Conservation (phyloP, 2,329 filamentous ascomycete species). For the Talaromyces amestolkiae region DNA sequence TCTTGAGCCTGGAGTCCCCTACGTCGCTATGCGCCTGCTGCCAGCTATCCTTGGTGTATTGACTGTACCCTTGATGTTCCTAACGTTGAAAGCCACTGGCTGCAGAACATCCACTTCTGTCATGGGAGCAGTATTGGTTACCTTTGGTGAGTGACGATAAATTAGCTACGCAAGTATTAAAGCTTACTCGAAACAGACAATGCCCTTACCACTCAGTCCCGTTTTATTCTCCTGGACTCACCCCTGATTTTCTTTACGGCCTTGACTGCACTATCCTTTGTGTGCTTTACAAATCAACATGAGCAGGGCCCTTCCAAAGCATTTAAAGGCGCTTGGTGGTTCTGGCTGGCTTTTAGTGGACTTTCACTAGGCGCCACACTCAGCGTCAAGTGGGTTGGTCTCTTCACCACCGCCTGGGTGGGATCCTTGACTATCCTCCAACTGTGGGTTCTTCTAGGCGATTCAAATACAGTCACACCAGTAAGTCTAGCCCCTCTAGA, state of each 20-base stretch:
- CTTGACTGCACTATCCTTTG: slow-evolving; percentile 84
- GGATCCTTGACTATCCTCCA: slow-evolving; percentile 85
- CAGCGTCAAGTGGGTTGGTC: slow-evolving; percentile 97
- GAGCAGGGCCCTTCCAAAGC: slow-evolving; percentile 86
- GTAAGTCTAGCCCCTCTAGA: slow-evolving; percentile 44
- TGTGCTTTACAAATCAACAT: slow-evolving; percentile 93
- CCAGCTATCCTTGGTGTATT: slow-evolving; percentile 86
- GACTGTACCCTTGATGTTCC: slow-evolving; percentile 86
- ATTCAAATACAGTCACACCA: slow-evolving; percentile 78
- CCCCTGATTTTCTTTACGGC: slow-evolving; percentile 91
- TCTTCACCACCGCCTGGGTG: slow-evolving; percentile 99
- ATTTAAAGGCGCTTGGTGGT: slow-evolving; percentile 93
- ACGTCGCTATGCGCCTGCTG: slow-evolving; percentile 94
- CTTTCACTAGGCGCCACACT: slow-evolving; percentile 83
- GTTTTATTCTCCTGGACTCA: slow-evolving; percentile 92
- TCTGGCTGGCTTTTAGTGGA: slow-evolving; percentile 87
- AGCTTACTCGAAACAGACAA: slow-evolving; percentile 64
- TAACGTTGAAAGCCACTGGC: slow-evolving; percentile 86
- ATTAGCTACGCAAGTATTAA: slow-evolving; percentile 22
- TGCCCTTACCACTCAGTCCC: slow-evolving; percentile 88
- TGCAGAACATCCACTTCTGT: slow-evolving; percentile 82
- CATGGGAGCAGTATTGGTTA: slow-evolving; percentile 79
- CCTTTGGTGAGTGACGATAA: slow-evolving; percentile 67
- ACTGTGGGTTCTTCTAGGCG: slow-evolving; percentile 91
- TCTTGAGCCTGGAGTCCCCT: slow-evolving; percentile 87